These are phyloP conservation scores for Syncephalastrum monosporum DNA, from an alignment of 371 early-diverging fungal species.

Conservation along the genomic window DNA sequence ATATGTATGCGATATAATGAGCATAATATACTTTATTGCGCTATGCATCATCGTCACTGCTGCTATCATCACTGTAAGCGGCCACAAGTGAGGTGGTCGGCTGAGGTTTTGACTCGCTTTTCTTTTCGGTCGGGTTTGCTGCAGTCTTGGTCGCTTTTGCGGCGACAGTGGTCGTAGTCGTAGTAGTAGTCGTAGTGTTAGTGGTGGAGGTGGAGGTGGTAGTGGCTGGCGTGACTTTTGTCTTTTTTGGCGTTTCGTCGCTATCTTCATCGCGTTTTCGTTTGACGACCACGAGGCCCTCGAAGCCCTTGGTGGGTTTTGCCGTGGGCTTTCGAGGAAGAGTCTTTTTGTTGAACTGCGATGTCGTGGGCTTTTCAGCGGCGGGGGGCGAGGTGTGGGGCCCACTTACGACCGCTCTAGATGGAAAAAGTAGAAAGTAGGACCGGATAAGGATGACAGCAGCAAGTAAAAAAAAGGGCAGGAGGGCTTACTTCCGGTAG, in stretches of 20 bases:
- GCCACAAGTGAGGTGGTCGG: conserved; percentile 18
- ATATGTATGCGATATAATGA: too few relatives aligned
- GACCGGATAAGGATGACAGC: conserved; percentile 10
- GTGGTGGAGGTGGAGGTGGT: conserved; percentile 6
- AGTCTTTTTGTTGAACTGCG: too few relatives aligned
- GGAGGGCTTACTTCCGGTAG: conserved; percentile 52
- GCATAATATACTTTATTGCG: too few relatives aligned
- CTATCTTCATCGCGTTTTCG: conserved; percentile 23
- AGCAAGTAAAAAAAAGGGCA: neutral
- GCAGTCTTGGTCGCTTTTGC: conserved; percentile 3
- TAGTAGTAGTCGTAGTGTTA: neutral
- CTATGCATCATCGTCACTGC: conserved; percentile 17
- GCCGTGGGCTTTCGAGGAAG: too few relatives aligned
- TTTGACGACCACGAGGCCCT: conserved; percentile 32
- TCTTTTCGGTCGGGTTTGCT: conserved; percentile 10
- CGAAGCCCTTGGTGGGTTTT: conserved; percentile 12
- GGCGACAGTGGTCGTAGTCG: neutral
- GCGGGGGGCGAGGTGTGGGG: neutral
- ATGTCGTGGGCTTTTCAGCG: conserved; percentile 6
- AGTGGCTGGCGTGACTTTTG: conserved; percentile 7
- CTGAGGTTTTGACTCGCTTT: conserved; percentile 2
- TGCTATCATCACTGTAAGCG: conserved; percentile 34
- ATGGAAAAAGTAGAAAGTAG: neutral
- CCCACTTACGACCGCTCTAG: conserved; percentile 23
- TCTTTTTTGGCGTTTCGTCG: conserved; percentile 6